Percentiles rank a stretch among this genome's conserved stretches.
phyloP scores from a whole-genome alignment of 169 alveolate species.

The Cryptosporidium sp. region DNA sequence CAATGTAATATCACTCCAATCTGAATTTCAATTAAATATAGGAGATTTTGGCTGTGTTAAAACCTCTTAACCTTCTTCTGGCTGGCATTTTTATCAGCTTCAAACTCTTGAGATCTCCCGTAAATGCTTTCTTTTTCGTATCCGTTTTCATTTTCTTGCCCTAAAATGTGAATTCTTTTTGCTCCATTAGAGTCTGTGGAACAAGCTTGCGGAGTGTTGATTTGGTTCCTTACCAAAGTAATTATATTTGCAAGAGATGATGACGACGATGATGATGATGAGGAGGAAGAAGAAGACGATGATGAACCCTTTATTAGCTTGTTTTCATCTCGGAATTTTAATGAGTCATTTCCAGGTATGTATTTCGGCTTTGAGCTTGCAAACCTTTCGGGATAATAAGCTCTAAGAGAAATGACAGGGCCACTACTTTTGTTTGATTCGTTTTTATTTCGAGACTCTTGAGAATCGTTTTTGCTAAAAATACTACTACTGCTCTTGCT shows the following conservation, averaged over 20 bases:
- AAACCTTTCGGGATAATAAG: constrained; percentile 39
- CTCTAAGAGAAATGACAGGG: constrained; percentile 41
- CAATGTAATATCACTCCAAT: background rate
- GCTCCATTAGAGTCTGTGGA: constrained; percentile 1
- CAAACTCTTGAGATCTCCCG: background rate
- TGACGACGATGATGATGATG: background rate
- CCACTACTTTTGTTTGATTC: constrained; percentile 22
- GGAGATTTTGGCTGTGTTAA: background rate
- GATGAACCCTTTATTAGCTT: background rate
- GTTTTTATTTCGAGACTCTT: background rate
- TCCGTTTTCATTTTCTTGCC: background rate
- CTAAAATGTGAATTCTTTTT: constrained; percentile 47
- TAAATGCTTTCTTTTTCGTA: background rate
- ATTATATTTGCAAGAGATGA: constrained; percentile 56
- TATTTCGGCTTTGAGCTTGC: constrained; percentile 47
- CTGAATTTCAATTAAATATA: background rate
- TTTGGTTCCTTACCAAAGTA: constrained; percentile 51
- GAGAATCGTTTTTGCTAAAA: no score
- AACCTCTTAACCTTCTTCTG: constrained; percentile 19
- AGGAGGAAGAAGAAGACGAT: background rate
- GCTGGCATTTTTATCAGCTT: background rate
- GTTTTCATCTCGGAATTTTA: background rate
- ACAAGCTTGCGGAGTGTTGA: background rate
- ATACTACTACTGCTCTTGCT: background rate
- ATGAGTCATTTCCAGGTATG: constrained; percentile 11